Conservation (phyloP, 1,284 basidiomycete genomes). For the Apiotrichum brassicae region DNA sequence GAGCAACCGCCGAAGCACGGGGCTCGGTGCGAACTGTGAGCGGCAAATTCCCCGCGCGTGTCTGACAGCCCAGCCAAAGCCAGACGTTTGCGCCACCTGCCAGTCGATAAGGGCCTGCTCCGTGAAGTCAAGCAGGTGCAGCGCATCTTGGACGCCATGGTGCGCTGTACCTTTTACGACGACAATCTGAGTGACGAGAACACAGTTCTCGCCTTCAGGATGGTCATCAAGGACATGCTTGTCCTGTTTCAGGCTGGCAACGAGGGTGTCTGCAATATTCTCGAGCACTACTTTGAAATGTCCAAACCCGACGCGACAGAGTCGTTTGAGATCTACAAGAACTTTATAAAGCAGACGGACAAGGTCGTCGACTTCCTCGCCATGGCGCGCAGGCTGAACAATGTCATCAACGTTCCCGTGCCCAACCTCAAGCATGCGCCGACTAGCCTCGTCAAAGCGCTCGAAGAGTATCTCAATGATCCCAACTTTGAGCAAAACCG, state of each 20-base stretch:
- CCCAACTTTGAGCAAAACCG: conserved; percentile 94
- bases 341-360: conserved; percentile 93
- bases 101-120: conserved; percentile 90
- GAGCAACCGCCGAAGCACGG: conserved; percentile 61
- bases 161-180: conserved; percentile 82
- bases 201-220: conserved; percentile 77
- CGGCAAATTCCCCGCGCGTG: neutral
- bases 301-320: conserved; percentile 81
- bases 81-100: conserved; percentile 78
- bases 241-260: conserved; percentile 95
- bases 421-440: conserved; percentile 95
- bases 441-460: conserved; percentile 79
- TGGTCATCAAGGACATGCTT: conserved; percentile 95
- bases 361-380: conserved; percentile 87
- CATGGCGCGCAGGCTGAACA: conserved; percentile 87
- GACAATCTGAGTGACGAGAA: conserved; percentile 91
- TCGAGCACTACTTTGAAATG: conserved; percentile 99
- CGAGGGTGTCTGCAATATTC: conserved; percentile 94
- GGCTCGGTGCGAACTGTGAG: conserved; percentile 41
- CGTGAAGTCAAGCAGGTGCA: conserved; percentile 89
- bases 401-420: conserved; percentile 84
- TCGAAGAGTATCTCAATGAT: conserved; percentile 93
- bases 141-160: conserved; percentile 74
- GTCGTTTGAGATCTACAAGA: conserved; percentile 82
- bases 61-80: conserved; percentile 31